Evolutionary conservation across 192 early-diverging fungal species (phyloP).

Genomic region (Linnemannia exigua): DNA sequence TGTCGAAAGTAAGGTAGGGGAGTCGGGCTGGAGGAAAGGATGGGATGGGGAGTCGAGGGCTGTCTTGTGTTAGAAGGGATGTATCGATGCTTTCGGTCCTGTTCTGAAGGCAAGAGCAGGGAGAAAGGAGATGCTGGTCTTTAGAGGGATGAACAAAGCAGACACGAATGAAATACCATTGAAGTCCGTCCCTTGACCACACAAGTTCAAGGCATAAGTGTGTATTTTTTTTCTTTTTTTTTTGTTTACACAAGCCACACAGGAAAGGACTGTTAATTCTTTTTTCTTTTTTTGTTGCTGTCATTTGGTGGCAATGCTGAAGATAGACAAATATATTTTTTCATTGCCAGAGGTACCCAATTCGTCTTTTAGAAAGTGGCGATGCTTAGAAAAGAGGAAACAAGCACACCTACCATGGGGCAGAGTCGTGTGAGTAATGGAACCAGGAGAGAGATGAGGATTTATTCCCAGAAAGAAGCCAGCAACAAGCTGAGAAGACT

Average conservation of each 20-base stretch:
- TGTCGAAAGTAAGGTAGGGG: neutral
- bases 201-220: neutral
- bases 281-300: neutral
- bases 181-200: neutral
- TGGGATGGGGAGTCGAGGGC: neutral
- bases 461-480: neutral
- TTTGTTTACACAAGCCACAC: slow-evolving; percentile 7
- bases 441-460: neutral
- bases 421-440: too few species aligned
- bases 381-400: too few species aligned
- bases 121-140: neutral
- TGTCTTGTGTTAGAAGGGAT: neutral
- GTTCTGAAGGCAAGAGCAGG: neutral
- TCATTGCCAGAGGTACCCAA: too few species aligned
- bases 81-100: neutral
- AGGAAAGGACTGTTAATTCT: neutral
- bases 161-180: neutral
- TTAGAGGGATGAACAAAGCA: neutral
- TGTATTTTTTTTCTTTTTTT: neutral
- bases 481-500: too few species aligned
- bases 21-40: neutral
- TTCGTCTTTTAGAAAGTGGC: too few species aligned
- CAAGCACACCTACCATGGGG: too few species aligned
- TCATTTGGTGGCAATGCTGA: neutral
- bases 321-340: too few species aligned